These are phyloP conservation scores for Cyberlindnera maritima DNA, from an alignment of 805 yeast species.

Conservation along the genomic window DNA sequence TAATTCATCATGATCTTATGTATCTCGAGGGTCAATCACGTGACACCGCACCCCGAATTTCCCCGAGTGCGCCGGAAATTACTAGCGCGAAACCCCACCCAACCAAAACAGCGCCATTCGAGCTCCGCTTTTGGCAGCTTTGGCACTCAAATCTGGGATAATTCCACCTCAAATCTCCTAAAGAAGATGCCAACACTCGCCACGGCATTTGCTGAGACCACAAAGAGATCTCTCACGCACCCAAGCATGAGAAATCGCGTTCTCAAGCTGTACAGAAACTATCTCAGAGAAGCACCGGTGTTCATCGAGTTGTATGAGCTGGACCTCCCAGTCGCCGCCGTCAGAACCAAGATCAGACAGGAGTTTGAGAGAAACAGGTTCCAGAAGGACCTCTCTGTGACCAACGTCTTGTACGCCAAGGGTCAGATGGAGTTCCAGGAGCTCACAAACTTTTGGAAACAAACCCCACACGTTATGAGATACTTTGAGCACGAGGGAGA, in stretches of 20 bases:
- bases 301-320: slow-evolving; percentile 65
- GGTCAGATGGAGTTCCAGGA: slow-evolving; percentile 93
- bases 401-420: slow-evolving; percentile 70
- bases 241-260: slow-evolving; percentile 64
- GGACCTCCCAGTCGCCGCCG: slow-evolving; percentile 74
- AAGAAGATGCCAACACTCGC: slow-evolving; percentile 57
- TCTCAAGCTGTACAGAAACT: slow-evolving; percentile 69
- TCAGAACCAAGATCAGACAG: slow-evolving; percentile 82
- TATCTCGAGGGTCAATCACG: too few species aligned
- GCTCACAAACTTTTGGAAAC: slow-evolving; percentile 86
- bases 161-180: not conserved
- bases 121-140: too few species aligned
- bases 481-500: slow-evolving; percentile 69
- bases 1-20: too few species aligned
- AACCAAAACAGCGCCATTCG: too few species aligned
- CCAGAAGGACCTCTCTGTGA: slow-evolving; percentile 61
- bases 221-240: slow-evolving; percentile 59
- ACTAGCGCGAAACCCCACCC: too few species aligned
- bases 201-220: slow-evolving; percentile 82
- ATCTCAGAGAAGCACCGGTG: slow-evolving; percentile 57
- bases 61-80: too few species aligned
- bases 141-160: too few species aligned
- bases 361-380: slow-evolving; percentile 85
- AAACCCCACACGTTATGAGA: slow-evolving; percentile 78
- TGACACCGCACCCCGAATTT: too few species aligned